Percentiles rank a stretch among this genome's conserved stretches.
phyloP scores from a whole-genome alignment of 1,139 yeast species.

The Magnusiomyces fungicola region DNA sequence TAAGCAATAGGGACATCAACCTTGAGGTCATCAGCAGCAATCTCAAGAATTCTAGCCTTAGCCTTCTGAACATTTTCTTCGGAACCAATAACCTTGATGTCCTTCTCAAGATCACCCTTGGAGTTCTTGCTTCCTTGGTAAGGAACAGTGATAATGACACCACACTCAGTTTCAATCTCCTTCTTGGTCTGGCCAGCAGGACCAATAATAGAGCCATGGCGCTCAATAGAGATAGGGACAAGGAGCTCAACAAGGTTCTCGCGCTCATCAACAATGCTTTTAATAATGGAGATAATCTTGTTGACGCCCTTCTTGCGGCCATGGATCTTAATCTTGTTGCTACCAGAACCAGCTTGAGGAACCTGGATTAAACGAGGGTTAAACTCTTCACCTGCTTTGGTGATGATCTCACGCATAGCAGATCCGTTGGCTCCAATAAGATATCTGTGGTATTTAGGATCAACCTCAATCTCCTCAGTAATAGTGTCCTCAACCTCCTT shows the following conservation, averaged over 20 bases:
- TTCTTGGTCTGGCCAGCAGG: slow-evolving; percentile 73
- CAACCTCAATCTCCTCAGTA: slow-evolving; percentile 57
- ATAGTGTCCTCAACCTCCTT: slow-evolving; percentile 60
- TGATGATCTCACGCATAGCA: slow-evolving; percentile 63
- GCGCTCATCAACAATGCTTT: slow-evolving; percentile 54
- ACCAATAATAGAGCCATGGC: slow-evolving; percentile 75
- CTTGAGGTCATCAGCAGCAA: slow-evolving; percentile 37
- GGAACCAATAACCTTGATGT: slow-evolving; percentile 34
- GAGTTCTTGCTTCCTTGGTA: slow-evolving; percentile 40
- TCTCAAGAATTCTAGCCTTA: slow-evolving; percentile 26
- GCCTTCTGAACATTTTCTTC: slow-evolving; percentile 32
- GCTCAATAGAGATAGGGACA: slow-evolving; percentile 60
- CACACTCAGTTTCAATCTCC: slow-evolving; percentile 60
- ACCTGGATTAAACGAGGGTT: slow-evolving; percentile 56
- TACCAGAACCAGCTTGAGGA: slow-evolving; percentile 60
- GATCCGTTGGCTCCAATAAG: slow-evolving; percentile 81
- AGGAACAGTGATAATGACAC: slow-evolving; percentile 63
- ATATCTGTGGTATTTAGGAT: slow-evolving; percentile 69
- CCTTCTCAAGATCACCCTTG: slow-evolving; percentile 34
- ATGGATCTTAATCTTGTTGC: slow-evolving; percentile 54
- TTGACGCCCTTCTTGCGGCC: slow-evolving; percentile 76
- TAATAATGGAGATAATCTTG: slow-evolving; percentile 57
- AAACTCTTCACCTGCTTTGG: slow-evolving; percentile 60
- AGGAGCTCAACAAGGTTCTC: slow-evolving; percentile 56
- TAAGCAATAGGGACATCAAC: slow-evolving; percentile 48